A percentile compares a stretch with the other conserved stretches of the same genome.
Conservation (phyloP, 371 early-diverging fungal species). For the Dinochytrium kinnereticum region DNA sequence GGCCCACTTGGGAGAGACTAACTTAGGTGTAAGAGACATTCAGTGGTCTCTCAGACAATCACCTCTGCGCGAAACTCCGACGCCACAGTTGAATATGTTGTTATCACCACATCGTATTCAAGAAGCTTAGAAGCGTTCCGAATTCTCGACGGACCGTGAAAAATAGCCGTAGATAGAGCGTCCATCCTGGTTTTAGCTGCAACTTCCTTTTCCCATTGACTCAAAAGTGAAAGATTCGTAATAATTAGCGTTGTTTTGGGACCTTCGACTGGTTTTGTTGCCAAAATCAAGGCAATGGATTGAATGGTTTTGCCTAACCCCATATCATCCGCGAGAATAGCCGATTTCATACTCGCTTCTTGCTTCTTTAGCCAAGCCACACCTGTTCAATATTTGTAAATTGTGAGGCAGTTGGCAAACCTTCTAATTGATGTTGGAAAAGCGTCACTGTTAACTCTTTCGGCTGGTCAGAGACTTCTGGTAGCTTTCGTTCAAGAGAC, state of each 20-base stretch:
- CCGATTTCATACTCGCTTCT: not conserved
- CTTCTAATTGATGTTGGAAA: slow-evolving; percentile 21
- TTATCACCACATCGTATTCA: slow-evolving; percentile 44
- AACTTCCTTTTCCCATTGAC: slow-evolving; percentile 45
- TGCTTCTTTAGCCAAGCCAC: slow-evolving; percentile 17
- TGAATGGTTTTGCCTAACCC: slow-evolving; percentile 51
- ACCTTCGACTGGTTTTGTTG: slow-evolving; percentile 19
- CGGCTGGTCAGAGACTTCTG: not conserved
- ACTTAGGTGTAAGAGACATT: not conserved
- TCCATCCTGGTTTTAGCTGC: slow-evolving; percentile 29
- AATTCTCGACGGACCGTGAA: slow-evolving; percentile 42
- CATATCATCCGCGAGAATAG: slow-evolving; percentile 32
- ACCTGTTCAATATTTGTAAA: not conserved
- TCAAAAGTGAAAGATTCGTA: slow-evolving; percentile 36
- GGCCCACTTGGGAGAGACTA: not conserved
- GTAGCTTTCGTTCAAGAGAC: not conserved
- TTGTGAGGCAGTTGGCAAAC: not conserved
- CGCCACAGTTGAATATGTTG: slow-evolving; percentile 35
- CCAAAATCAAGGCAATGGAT: slow-evolving; percentile 38
- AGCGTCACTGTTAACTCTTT: slow-evolving; percentile 1
- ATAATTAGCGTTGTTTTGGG: slow-evolving; percentile 43
- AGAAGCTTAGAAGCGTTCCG: slow-evolving; percentile 11
- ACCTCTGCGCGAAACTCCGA: slow-evolving; percentile 22
- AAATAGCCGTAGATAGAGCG: slow-evolving; percentile 28
- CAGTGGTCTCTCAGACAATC: not conserved